These are phyloP conservation scores for Globisporangium megalacanthum DNA, from an alignment of 352 stramenopile species.

Conservation along the genomic window DNA sequence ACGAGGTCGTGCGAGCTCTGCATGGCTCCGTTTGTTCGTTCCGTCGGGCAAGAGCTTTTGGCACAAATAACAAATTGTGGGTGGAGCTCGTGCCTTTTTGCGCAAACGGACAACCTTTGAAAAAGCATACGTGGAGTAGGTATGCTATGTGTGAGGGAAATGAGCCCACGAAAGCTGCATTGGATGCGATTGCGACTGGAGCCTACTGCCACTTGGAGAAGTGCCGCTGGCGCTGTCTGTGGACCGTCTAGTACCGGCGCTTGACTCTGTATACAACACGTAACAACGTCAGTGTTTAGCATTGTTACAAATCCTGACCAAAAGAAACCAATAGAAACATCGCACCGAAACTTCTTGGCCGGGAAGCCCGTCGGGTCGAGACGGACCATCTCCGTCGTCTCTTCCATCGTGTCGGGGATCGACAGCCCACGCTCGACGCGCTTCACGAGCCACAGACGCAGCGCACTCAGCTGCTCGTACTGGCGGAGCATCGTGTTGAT, in stretches of 20 bases:
- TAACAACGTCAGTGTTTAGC: neutral
- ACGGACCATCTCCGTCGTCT: constrained; percentile 77
- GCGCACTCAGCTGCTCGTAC: constrained; percentile 73
- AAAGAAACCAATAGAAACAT: neutral
- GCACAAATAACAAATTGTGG: neutral
- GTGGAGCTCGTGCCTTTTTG: too few relatives aligned
- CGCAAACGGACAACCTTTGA: constrained; percentile 1
- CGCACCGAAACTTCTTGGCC: constrained; percentile 74
- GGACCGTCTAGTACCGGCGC: constrained; percentile 45
- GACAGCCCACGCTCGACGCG: constrained; percentile 68
- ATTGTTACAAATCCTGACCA: neutral
- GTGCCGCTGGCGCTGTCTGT: too few relatives aligned
- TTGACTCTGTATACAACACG: constrained; percentile 33
- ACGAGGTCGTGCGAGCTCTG: constrained; percentile 61
- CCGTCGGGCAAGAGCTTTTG: too few relatives aligned
- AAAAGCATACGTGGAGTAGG: too few relatives aligned
- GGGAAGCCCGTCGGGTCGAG: constrained; percentile 83
- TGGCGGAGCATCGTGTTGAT: constrained; percentile 86
- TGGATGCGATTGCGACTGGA: neutral
- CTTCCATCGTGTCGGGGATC: constrained; percentile 69
- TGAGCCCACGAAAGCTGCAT: neutral
- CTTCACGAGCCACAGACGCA: constrained; percentile 77
- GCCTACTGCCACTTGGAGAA: constrained; percentile 8
- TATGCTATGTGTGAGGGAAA: too few relatives aligned
- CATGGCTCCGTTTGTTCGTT: constrained; percentile 13